Evolutionary conservation across 371 early-diverging fungal genomes (phyloP).

Genomic region (Coemansia sp.): DNA sequence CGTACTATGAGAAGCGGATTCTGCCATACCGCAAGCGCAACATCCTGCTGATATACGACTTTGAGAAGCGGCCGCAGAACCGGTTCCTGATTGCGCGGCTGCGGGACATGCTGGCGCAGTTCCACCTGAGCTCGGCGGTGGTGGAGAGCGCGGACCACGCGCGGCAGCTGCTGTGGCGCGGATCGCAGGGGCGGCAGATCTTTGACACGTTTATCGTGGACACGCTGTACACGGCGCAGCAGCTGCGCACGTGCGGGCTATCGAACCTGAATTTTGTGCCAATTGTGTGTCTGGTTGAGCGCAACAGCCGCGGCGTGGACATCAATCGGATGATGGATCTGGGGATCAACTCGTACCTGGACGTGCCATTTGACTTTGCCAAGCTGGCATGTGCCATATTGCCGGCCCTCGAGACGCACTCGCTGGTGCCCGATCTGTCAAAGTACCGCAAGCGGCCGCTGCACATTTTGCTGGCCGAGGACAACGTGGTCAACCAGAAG

Average conservation of each 20-base stretch:
- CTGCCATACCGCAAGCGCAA: constrained; percentile 44
- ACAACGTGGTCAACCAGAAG: constrained; percentile 80
- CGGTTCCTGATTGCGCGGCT: constrained; percentile 11
- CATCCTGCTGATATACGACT: constrained; percentile 38
- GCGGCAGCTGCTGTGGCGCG: constrained; percentile 30
- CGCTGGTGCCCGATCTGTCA: constrained; percentile 58
- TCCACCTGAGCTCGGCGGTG: constrained; percentile 34
- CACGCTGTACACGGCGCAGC: constrained; percentile 21
- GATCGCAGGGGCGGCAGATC: constrained; percentile 27
- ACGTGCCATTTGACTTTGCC: constrained; percentile 58
- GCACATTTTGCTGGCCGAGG: constrained; percentile 75
- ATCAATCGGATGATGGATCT: constrained; percentile 66
- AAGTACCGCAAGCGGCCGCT: constrained; percentile 54
- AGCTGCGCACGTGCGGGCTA: constrained; percentile 30
- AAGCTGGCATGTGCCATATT: constrained; percentile 65
- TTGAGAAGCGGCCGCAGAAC: constrained; percentile 18
- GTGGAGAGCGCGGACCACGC: constrained; percentile 30
- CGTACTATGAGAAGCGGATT: constrained; percentile 36
- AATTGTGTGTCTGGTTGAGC: constrained; percentile 52
- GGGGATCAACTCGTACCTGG: constrained; percentile 64
- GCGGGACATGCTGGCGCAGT: constrained; percentile 27
- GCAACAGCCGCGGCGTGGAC: constrained; percentile 18
- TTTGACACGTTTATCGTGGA: constrained; percentile 47
- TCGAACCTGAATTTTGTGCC: constrained; percentile 61
- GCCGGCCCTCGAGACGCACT: constrained; percentile 68